A percentile compares a stretch with the other conserved stretches of the same genome.
Evolutionary conservation across 805 yeast genomes (phyloP).

Genomic region (Metschnikowia sp.): DNA sequence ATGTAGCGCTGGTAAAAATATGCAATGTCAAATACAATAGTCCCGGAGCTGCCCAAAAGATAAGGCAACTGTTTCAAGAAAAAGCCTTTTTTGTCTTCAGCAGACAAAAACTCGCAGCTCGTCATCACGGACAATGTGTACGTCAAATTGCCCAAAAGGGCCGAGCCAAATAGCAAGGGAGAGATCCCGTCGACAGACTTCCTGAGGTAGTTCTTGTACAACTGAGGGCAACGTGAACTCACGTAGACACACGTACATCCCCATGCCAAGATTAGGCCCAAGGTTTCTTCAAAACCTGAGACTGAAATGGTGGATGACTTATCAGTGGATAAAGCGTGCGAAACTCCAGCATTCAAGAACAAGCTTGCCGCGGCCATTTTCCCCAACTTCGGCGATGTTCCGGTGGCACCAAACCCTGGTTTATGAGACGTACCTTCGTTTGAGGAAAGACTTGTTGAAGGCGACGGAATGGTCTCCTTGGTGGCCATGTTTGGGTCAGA

Average conservation of each 20-base stretch:
- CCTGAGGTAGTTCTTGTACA: conserved; percentile 68
- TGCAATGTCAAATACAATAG: conserved; percentile 69
- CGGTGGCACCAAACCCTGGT: conserved; percentile 13
- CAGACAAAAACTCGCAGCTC: conserved; percentile 48
- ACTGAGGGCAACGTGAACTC: conserved; percentile 79
- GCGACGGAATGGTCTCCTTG: background rate
- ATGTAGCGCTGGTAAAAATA: conserved; percentile 60
- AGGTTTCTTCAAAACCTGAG: background rate
- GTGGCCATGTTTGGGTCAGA: background rate
- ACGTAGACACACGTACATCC: conserved; percentile 71
- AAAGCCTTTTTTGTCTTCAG: conserved; percentile 41
- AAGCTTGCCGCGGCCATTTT: conserved; percentile 10
- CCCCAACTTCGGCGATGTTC: conserved; percentile 6
- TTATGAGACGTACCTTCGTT: background rate
- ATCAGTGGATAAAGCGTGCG: conserved; percentile 12
- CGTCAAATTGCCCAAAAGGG: conserved; percentile 71
- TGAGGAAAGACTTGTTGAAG: conserved; percentile 3
- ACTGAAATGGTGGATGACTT: background rate
- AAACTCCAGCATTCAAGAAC: conserved; percentile 13
- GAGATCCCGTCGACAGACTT: conserved; percentile 87
- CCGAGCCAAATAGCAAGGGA: conserved; percentile 73
- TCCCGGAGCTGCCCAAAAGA: conserved; percentile 81
- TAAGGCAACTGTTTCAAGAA: conserved; percentile 73
- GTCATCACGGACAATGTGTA: conserved; percentile 74
- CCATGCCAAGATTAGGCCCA: conserved; percentile 58